Base-by-base conservation (phyloP, 768 basidiomycete genomes). In the Pleurotus tuoliensis region DNA sequence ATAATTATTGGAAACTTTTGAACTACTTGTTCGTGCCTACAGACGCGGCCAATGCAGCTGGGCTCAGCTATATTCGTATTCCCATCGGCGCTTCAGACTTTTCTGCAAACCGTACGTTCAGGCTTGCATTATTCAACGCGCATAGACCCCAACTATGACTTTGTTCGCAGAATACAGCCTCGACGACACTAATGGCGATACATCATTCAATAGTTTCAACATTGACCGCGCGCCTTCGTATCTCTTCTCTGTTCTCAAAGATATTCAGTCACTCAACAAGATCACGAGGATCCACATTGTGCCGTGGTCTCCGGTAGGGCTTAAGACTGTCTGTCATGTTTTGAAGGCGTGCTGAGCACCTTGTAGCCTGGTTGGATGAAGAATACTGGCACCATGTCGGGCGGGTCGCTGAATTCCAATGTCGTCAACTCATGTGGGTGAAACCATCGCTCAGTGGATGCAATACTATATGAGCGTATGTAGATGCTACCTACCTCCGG, bases 281-380 rank as follows among this genome's bases (percentile, higher is more conserved):
- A 48, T 64, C 30, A 59, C 85, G 55, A 79, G 75, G 61, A 71
- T 88, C 16, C 83, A 87, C 59, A 59, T 88, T 5, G 51, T 86
- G 13, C 86, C 90, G 4, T 91, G 90, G 90, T 88, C 87, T 24
- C 87, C 88, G 2, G 88, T 88, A 65, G 59, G 80, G 70, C 22
- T 5, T 5, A 38, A 7, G 16, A 27, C 47, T n/a, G 27, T 15
- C 15, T 15, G 16, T n/a, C 18, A 11, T 4, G 27, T 27, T 5
- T 24, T 38, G 47, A 34, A 4, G 5, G 27, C 41, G 15, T 57
- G 22, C 9, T 44, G 59, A 51, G 58, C 13, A 34, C 20, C 45
- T 71, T 57, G 40, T 56, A 90, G 87, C 89, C 90, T 8, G 86
- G 73, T 3, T 92, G 90, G 89, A 89, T 90, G 87, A 91, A 91